Base-by-base conservation (phyloP, 1,284 basidiomycete species). In the Taiwanofungus camphoratus region DNA sequence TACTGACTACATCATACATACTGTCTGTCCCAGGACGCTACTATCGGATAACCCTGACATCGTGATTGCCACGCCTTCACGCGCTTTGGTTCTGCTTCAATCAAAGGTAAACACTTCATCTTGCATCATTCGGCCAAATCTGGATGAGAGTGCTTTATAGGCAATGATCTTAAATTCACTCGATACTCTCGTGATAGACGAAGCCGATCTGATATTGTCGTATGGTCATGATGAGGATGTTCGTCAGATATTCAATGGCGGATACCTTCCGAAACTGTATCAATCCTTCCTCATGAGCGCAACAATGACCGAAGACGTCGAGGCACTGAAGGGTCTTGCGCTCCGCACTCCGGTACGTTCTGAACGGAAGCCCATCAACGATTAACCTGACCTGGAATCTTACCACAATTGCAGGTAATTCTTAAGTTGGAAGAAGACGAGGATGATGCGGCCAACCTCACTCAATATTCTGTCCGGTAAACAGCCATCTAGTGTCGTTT, bases 281-380 rank as follows among this genome's bases (percentile, higher is more conserved):
- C 96, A 99, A 63, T 91, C 89, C 6, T 95, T 95, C 64, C 70
- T 99, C 37, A 97, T 99, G 92, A 93, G 89, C 60, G 96, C 96
- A 3, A 99, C 96, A 0, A 87, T 99, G 81, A 94, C 92, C 15
- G 88, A 93, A 54, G 96, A 99, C 56, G 91, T 99, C 3, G 87
- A 93, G 57, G 74, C 82, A 49, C 71, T 99, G 44, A 95, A 96
- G 62, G 91, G 92, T 4, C 73, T 98, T 23, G 76, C 88, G 3
- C 68, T 99, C 20, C 76, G 92, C 33, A 91, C 86, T 65, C 93
- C 94, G 3, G 92, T 94, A 54, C 46, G 85, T 69, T 23, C 5
- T 9, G 15, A 12, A 1, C 13, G 15, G 20, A 45, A 34, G 32
- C 38, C 31, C 24, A 15, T 22, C 38, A 30, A 4, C 9, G 8